A percentile compares a stretch with the other conserved stretches of the same genome.
Evolutionary conservation across 179 eudicot genomes (phyloP).

Genomic region (Corrigiola litoralis): DNA sequence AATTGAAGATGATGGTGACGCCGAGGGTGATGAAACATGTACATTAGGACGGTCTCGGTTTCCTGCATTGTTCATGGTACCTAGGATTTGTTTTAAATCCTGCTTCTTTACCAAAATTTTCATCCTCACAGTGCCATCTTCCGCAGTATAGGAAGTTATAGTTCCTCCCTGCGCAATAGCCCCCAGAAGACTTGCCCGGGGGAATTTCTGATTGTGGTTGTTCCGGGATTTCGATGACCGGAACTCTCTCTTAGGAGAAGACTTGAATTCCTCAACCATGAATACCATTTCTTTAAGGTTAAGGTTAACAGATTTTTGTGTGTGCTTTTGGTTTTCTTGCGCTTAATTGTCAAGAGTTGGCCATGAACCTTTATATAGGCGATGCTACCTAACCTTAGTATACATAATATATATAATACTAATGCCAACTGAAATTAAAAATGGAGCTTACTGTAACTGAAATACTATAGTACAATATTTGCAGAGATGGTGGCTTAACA

Average conservation of each 20-base stretch:
- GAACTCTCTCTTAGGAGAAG: slow-evolving; percentile 11
- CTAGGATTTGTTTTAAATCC: slow-evolving; percentile 26
- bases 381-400: slow-evolving; percentile 10
- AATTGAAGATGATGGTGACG: background rate
- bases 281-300: slow-evolving; percentile 11
- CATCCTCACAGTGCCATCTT: slow-evolving; percentile 28
- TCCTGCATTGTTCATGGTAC: slow-evolving; percentile 9
- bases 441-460: slow-evolving; percentile 2
- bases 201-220: slow-evolving; percentile 6
- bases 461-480: background rate
- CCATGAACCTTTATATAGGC: background rate
- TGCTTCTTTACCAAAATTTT: slow-evolving; percentile 32
- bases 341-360: background rate
- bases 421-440: slow-evolving; percentile 9
- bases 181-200: slow-evolving; percentile 2
- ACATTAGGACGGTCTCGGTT: slow-evolving; percentile 3
- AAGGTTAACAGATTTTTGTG: background rate
- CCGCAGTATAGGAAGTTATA: slow-evolving; percentile 18
- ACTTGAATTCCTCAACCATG: slow-evolving; percentile 15
- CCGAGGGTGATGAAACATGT: background rate
- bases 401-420: background rate
- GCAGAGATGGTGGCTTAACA: background rate
- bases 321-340: background rate
- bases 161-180: slow-evolving; percentile 22
- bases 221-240: slow-evolving; percentile 7